Evolutionary conservation across 768 basidiomycete genomes (phyloP).

Genomic region (Clitopilus passeckerianus): DNA sequence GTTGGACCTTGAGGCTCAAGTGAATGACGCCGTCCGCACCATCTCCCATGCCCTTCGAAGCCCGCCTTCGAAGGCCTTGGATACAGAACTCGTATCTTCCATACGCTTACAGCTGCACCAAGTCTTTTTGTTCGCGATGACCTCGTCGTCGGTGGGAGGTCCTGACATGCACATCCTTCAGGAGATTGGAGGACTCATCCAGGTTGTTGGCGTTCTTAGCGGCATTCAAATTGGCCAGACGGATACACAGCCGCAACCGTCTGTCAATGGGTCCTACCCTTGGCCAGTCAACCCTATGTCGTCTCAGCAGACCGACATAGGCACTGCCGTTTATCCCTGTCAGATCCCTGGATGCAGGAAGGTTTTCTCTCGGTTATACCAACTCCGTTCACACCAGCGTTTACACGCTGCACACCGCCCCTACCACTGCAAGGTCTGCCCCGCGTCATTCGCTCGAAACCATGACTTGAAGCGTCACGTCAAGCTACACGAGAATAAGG

Average conservation of each 20-base stretch:
- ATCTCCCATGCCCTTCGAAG: conserved; percentile 46
- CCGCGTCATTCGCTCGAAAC: conserved; percentile 73
- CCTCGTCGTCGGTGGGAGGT: conserved; percentile 53
- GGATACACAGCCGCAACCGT: conserved; percentile 18
- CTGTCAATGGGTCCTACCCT: conserved; percentile 24
- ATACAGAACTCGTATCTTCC: conserved; percentile 58
- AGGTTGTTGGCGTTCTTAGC: conserved; percentile 76
- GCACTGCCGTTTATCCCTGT: conserved; percentile 79
- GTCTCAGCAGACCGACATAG: conserved; percentile 41
- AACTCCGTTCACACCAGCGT: conserved; percentile 67
- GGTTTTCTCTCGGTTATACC: conserved; percentile 65
- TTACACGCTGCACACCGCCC: conserved; percentile 62
- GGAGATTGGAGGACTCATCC: conserved; percentile 77
- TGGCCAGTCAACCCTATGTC: conserved; percentile 26
- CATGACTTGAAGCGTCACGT: conserved; percentile 80
- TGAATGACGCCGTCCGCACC: conserved; percentile 55
- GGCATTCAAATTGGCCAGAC: conserved; percentile 64
- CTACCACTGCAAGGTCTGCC: conserved; percentile 57
- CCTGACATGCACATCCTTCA: conserved; percentile 55
- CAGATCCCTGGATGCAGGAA: conserved; percentile 60
- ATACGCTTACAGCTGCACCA: conserved; percentile 73
- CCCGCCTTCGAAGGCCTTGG: conserved; percentile 38
- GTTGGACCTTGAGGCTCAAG: conserved; percentile 46
- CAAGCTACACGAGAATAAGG: conserved; percentile 66
- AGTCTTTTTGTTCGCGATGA: conserved; percentile 74